Conservation (phyloP, 2,329 filamentous ascomycete species). For the Chrysosporium queenslandicum region DNA sequence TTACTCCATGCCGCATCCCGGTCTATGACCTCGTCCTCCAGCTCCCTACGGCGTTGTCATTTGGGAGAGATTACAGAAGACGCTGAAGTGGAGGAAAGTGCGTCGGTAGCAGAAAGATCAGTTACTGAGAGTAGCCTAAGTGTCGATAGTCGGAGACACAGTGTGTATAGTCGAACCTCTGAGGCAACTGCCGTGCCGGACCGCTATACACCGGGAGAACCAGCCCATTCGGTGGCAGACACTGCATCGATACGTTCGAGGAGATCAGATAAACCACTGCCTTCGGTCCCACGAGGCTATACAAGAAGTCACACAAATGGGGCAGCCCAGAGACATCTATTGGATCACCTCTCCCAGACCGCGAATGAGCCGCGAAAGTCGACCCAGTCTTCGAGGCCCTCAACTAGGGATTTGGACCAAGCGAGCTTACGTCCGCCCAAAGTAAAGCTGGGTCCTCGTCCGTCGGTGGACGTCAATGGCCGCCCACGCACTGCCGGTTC, state of each 20-base stretch:
- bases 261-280: slow-evolving; percentile 13
- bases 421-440: slow-evolving; percentile 45
- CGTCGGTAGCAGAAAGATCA: slow-evolving; percentile 4
- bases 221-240: slow-evolving; percentile 7
- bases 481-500: slow-evolving; percentile 51
- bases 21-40: slow-evolving; percentile 74
- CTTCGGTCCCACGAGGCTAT: slow-evolving; percentile 17
- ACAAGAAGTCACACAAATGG: slow-evolving; percentile 18
- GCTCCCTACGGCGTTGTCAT: slow-evolving; percentile 64
- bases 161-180: slow-evolving; percentile 18
- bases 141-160: slow-evolving; percentile 19
- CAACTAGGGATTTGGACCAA: slow-evolving; percentile 37
- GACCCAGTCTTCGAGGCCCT: slow-evolving; percentile 36
- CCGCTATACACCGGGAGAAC: slow-evolving; percentile 1
- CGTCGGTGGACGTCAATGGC: slow-evolving; percentile 55
- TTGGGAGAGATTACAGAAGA: slow-evolving; percentile 92
- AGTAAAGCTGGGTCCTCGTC: slow-evolving; percentile 78
- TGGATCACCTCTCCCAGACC: slow-evolving; percentile 31
- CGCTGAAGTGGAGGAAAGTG: slow-evolving; percentile 58
- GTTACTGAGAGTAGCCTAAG: background rate
- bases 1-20: slow-evolving; percentile 79
- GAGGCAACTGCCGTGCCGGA: slow-evolving; percentile 18
- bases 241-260: slow-evolving; percentile 11
- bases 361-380: slow-evolving; percentile 31
- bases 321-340: slow-evolving; percentile 21